Percentiles rank a stretch among this genome's conserved stretches.
Evolutionary conservation across 768 basidiomycete genomes (phyloP).

Genomic region (Filobasidium floriforme): DNA sequence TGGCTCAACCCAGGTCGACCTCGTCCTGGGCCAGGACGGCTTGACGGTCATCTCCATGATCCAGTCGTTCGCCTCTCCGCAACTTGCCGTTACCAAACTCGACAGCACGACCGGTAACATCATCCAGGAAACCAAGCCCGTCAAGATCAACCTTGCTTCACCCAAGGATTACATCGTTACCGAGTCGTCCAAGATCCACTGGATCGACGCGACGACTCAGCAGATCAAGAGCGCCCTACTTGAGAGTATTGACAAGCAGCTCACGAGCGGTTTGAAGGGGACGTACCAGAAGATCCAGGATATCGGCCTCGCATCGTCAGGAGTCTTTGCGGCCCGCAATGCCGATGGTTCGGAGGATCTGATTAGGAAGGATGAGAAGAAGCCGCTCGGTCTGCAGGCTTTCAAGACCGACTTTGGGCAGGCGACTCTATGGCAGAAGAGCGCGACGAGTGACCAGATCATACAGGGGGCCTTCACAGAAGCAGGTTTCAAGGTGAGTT

Average conservation of each 20-base stretch:
- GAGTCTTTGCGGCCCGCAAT: neutral
- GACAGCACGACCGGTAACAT: neutral
- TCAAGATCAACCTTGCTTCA: neutral
- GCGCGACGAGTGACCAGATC: too few relatives aligned
- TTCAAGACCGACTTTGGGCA: neutral
- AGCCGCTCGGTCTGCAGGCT: neutral
- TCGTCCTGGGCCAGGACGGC: conserved; percentile 53
- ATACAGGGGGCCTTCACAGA: too few relatives aligned
- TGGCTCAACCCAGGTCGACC: neutral
- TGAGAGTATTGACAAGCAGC: neutral
- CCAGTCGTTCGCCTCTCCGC: neutral
- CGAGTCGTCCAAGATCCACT: neutral
- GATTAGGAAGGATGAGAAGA: neutral
- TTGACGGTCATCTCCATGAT: conserved; percentile 52
- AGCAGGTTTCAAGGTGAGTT: too few relatives aligned
- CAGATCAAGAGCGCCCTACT: neutral
- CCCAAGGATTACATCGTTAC: neutral
- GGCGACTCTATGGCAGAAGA: too few relatives aligned
- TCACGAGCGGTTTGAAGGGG: neutral
- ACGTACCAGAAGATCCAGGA: neutral
- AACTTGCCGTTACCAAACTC: neutral
- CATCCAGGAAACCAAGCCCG: neutral
- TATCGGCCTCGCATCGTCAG: neutral
- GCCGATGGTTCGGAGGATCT: neutral
- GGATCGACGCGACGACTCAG: neutral